Conservation (phyloP, 345 rosid species). For the Arabis alpina region DNA sequence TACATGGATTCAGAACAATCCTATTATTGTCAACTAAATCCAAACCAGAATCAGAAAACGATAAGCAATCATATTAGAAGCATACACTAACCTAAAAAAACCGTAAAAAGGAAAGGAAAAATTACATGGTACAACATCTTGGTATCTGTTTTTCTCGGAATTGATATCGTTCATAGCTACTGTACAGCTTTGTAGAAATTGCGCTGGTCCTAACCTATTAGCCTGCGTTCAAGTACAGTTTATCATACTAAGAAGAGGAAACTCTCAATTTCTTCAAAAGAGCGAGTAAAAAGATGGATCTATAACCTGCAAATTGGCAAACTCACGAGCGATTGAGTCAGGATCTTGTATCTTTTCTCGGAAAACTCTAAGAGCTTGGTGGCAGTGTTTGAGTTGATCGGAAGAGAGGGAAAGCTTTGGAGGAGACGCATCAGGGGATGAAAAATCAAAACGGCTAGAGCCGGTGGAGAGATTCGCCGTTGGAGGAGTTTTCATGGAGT, state of each 20-base stretch:
- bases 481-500: slow-evolving; percentile 34
- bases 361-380: slow-evolving; percentile 62
- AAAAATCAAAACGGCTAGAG: slow-evolving; percentile 45
- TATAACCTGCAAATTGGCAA: slow-evolving; percentile 63
- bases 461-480: slow-evolving; percentile 25
- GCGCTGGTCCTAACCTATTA: slow-evolving; percentile 54
- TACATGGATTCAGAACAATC: slow-evolving; percentile 69
- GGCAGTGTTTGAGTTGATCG: slow-evolving; percentile 67
- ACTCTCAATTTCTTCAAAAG: background rate
- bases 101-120: background rate
- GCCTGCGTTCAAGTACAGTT: slow-evolving; percentile 46
- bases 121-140: slow-evolving; percentile 76
- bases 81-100: background rate
- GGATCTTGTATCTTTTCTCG: slow-evolving; percentile 50
- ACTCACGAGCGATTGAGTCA: slow-evolving; percentile 57
- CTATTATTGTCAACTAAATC: slow-evolving; percentile 72
- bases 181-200: slow-evolving; percentile 54
- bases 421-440: slow-evolving; percentile 62
- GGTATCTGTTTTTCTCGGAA: slow-evolving; percentile 71
- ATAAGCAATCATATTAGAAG: background rate
- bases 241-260: background rate
- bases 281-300: slow-evolving; percentile 8
- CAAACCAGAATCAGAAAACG: background rate
- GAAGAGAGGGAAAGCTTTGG: slow-evolving; percentile 53
- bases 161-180: slow-evolving; percentile 64